Conservation (phyloP, 345 rosid genomes). For the Bruguiera gymnorhiza region DNA sequence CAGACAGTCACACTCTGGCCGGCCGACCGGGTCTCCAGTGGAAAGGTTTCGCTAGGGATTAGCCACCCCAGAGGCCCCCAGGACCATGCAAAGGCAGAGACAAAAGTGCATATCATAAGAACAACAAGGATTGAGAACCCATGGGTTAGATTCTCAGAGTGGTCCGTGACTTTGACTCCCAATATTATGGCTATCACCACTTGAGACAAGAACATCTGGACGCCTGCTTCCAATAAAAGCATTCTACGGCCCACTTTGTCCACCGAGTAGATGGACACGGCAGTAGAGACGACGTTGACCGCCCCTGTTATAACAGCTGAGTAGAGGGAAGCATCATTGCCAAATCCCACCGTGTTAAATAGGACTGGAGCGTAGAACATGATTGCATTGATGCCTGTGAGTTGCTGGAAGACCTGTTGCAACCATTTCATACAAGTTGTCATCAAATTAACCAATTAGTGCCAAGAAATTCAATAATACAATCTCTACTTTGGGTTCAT, state of each 20-base stretch:
- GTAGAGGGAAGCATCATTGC: constrained; percentile 76
- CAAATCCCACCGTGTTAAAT: constrained; percentile 75
- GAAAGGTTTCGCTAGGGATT: constrained; percentile 90
- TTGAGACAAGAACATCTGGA: constrained; percentile 91
- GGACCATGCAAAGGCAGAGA: constrained; percentile 92
- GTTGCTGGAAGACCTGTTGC: constrained; percentile 82
- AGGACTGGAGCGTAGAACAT: constrained; percentile 97
- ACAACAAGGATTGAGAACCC: constrained; percentile 61
- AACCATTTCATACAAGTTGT: neutral
- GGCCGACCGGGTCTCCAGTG: constrained; percentile 84
- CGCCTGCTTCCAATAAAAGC: constrained; percentile 83
- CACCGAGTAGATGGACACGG: constrained; percentile 78
- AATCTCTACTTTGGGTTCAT: neutral
- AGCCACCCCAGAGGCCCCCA: constrained; percentile 99
- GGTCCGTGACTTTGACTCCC: constrained; percentile 70
- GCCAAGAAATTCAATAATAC: neutral
- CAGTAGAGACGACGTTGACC: constrained; percentile 76
- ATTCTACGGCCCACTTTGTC: constrained; percentile 81
- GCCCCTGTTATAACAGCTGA: constrained; percentile 92
- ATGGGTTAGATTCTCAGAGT: constrained; percentile 42
- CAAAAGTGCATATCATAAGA: constrained; percentile 73
- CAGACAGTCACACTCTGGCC: constrained; percentile 96
- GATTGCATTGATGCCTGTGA: constrained; percentile 91
- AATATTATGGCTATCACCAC: constrained; percentile 62
- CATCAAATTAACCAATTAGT: neutral